These are phyloP conservation scores for Fusarium redolens DNA, from an alignment of 2,329 filamentous ascomycete species.

Conservation along the genomic window DNA sequence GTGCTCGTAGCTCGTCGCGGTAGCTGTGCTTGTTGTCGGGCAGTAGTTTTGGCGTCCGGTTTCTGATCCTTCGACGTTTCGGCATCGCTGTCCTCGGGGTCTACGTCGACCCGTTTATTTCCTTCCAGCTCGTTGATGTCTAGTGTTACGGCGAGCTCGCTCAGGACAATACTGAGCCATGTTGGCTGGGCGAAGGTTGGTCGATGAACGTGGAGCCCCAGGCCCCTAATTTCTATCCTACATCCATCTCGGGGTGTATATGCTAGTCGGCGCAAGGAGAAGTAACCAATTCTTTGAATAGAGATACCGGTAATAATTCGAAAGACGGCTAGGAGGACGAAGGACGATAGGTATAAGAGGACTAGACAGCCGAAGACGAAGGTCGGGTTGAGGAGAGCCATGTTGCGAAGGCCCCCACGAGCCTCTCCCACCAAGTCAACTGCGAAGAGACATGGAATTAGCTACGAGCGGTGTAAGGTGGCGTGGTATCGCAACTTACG, in stretches of 20 bases:
- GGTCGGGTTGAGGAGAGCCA: conserved; percentile 78
- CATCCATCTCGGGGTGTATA: conserved; percentile 91
- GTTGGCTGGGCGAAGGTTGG: conserved; percentile 98
- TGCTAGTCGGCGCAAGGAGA: conserved; percentile 89
- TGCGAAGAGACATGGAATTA: conserved; percentile 32
- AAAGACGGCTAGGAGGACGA: conserved; percentile 91
- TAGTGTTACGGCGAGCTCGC: conserved; percentile 85
- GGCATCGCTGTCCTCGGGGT: conserved; percentile 45
- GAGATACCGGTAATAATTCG: conserved; percentile 94
- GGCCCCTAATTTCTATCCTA: conserved; percentile 86
- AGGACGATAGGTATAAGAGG: conserved; percentile 88
- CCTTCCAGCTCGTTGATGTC: conserved; percentile 76
- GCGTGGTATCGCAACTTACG: conserved; percentile 41
- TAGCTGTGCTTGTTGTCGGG: conserved; percentile 35
- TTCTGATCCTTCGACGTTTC: conserved; percentile 43
- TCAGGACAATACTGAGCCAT: conserved; percentile 91
- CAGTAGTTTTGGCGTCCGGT: conserved; percentile 40
- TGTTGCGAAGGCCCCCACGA: conserved; percentile 49
- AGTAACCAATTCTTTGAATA: conserved; percentile 93
- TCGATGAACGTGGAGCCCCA: conserved; percentile 89
- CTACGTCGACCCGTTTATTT: conserved; percentile 51
- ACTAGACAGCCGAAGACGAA: conserved; percentile 89
- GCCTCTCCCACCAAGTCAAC: conserved; percentile 43
- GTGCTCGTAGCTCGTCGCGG: conserved; percentile 23
- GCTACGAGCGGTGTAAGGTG: conserved; percentile 40